phyloP scores from a whole-genome alignment of 2,329 filamentous ascomycete genomes.

The Byssothecium circinans region DNA sequence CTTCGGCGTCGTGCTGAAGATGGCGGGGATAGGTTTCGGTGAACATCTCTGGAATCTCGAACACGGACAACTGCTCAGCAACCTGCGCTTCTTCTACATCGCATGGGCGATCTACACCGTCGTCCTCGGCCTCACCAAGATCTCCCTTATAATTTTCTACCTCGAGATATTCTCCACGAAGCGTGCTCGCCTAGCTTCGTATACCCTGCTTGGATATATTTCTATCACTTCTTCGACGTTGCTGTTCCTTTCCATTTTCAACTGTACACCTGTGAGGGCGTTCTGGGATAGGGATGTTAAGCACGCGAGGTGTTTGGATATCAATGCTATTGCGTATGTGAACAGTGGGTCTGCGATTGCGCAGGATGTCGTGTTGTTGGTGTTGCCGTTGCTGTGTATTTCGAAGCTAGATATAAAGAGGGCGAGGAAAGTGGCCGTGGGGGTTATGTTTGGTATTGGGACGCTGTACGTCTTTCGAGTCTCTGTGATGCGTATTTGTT shows the following conservation, averaged over 20 bases:
- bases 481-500: too few relatives aligned
- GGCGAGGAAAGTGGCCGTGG: constrained; percentile 24
- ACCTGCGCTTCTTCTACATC: constrained; percentile 21
- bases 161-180: constrained; percentile 31
- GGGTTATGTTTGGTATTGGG: constrained; percentile 30
- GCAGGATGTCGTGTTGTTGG: constrained; percentile 29
- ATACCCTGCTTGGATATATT: constrained; percentile 19
- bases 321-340: constrained; percentile 23
- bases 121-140: constrained; percentile 27
- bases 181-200: constrained; percentile 18
- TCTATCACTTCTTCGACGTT: constrained; percentile 18
- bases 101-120: constrained; percentile 23
- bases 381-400: constrained; percentile 26
- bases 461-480: constrained; percentile 12
- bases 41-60: constrained; percentile 24
- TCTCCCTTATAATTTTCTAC: constrained; percentile 30
- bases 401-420: constrained; percentile 25
- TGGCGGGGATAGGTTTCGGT: constrained; percentile 27
- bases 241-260: constrained; percentile 24
- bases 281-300: constrained; percentile 32
- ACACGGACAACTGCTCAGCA: constrained; percentile 10
- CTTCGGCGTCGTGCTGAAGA: constrained; percentile 19
- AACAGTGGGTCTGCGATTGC: constrained; percentile 26
- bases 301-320: constrained; percentile 24
- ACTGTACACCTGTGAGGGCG: constrained; percentile 24